Evolutionary conservation across 2,329 filamentous ascomycete species (phyloP).

Genomic region (Ophiostoma triangulosporum): DNA sequence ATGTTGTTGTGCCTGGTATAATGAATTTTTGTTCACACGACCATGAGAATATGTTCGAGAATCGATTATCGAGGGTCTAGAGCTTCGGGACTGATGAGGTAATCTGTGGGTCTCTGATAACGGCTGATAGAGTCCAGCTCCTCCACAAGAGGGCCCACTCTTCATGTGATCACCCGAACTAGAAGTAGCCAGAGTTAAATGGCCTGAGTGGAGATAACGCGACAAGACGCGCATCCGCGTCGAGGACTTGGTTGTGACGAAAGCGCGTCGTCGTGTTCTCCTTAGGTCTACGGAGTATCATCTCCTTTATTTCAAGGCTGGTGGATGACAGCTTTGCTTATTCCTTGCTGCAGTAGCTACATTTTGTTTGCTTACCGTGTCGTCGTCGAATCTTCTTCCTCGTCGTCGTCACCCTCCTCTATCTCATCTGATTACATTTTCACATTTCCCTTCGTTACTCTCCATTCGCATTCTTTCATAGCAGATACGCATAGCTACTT

Average conservation of each 20-base stretch:
- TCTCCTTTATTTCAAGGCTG: neutral
- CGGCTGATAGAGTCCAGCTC: neutral
- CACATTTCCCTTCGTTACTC: neutral
- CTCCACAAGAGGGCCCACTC: neutral
- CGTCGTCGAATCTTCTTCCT: neutral
- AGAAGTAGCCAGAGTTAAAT: neutral
- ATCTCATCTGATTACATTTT: neutral
- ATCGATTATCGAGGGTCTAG: neutral
- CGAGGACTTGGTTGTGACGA: neutral
- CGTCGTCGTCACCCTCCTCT: neutral
- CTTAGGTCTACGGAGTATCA: neutral
- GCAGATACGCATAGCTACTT: too few relatives aligned
- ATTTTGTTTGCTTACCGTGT: neutral
- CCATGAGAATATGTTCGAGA: constrained; percentile 3
- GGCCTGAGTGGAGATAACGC: constrained; percentile 2
- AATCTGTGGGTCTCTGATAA: constrained; percentile 1
- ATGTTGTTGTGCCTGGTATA: neutral
- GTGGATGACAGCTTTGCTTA: neutral
- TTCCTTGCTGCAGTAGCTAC: neutral
- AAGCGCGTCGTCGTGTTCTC: constrained; percentile 9
- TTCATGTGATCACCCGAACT: constrained; percentile 6
- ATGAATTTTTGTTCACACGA: constrained; percentile 5
- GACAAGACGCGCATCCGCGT: constrained; percentile 11
- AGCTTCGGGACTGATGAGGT: constrained; percentile 2
- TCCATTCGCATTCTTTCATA: neutral